phyloP scores from a whole-genome alignment of 2,329 filamentous ascomycete species.

The Setomelanomma holmii region DNA sequence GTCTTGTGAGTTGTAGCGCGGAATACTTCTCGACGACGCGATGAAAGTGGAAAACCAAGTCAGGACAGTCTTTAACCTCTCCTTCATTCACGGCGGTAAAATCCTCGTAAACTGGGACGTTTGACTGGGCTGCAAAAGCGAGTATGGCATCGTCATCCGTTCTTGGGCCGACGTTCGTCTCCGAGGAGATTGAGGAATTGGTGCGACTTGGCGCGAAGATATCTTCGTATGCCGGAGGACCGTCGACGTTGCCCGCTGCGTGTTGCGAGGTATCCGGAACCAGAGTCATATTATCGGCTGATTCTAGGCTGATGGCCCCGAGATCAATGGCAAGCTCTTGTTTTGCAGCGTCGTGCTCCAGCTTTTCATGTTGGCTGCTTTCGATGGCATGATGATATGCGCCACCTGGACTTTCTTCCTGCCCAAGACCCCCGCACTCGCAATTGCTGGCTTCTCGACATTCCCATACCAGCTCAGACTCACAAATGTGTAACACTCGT shows the following conservation, averaged over 20 bases:
- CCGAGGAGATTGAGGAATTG: neutral
- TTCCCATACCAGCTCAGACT: conserved; percentile 25
- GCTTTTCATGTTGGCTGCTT: conserved; percentile 10
- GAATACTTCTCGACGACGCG: conserved; percentile 25
- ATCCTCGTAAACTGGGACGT: conserved; percentile 3
- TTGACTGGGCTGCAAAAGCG: conserved; percentile 2
- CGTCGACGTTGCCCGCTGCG: too few species aligned
- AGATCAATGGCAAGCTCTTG: neutral
- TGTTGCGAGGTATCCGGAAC: too few species aligned
- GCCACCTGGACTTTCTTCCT: conserved; percentile 9
- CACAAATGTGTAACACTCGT: conserved; percentile 21
- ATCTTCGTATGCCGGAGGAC: neutral
- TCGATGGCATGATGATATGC: conserved; percentile 8
- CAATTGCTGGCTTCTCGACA: conserved; percentile 17
- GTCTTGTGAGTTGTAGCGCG: conserved; percentile 13
- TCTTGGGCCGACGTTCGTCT: neutral
- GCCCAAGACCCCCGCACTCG: conserved; percentile 19
- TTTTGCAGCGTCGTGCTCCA: neutral
- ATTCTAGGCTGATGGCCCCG: too few species aligned
- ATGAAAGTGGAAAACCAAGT: conserved; percentile 17
- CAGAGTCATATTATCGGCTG: too few species aligned
- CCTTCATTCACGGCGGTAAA: neutral
- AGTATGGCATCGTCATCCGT: conserved; percentile 1
- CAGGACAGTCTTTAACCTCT: conserved; percentile 9
- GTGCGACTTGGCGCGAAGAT: neutral